phyloP scores from a whole-genome alignment of 345 rosid species.

The Alliaria petiolata region DNA sequence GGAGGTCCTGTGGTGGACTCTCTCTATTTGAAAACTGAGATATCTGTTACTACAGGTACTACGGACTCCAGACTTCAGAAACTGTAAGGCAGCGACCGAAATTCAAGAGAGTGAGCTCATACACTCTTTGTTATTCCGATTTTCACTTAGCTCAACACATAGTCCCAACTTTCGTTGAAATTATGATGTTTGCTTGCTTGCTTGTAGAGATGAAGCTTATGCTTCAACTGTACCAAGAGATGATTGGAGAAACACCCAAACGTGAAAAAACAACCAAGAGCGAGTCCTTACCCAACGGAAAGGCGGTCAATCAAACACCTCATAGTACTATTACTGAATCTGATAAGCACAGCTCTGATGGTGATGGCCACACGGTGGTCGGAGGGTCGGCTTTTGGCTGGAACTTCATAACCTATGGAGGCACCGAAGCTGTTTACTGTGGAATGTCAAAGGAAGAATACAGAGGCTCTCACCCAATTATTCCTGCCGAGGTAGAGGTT shows the following conservation, averaged over 20 bases:
- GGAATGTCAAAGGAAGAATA: slow-evolving; percentile 74
- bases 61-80: slow-evolving; percentile 59
- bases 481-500: slow-evolving; percentile 1
- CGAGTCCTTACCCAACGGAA: slow-evolving; percentile 42
- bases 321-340: slow-evolving; percentile 10
- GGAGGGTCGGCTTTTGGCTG: slow-evolving; percentile 94
- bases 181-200: slow-evolving; percentile 22
- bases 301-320: slow-evolving; percentile 31
- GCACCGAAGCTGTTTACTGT: slow-evolving; percentile 47
- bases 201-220: slow-evolving; percentile 69
- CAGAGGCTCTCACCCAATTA: slow-evolving; percentile 42
- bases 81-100: slow-evolving; percentile 61
- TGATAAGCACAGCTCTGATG: slow-evolving; percentile 35
- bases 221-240: slow-evolving; percentile 52
- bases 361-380: slow-evolving; percentile 36
- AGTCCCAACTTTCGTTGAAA: neutral
- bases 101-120: slow-evolving; percentile 61
- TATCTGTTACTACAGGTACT: slow-evolving; percentile 36
- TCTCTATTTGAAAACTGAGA: neutral
- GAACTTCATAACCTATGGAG: slow-evolving; percentile 67
- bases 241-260: slow-evolving; percentile 43
- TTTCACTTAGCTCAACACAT: neutral
- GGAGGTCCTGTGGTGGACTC: neutral
- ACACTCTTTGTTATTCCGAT: neutral
- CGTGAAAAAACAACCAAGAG: slow-evolving; percentile 29